Base-by-base conservation (phyloP, 768 basidiomycete species). In the Gautieria morchelliformis region DNA sequence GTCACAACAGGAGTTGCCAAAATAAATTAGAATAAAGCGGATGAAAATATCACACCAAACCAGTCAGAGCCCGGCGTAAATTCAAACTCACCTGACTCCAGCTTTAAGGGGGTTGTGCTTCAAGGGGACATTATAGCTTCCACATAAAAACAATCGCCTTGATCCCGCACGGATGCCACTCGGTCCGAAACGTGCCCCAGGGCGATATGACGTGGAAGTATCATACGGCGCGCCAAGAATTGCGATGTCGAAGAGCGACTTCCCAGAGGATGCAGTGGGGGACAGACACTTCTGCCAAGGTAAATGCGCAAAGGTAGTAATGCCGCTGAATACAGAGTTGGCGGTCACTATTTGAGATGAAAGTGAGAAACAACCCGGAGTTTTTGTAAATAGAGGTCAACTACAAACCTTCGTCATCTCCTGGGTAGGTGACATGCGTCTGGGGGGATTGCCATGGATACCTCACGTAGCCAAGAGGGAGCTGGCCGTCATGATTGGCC, bases 131-230 rank as follows among this genome's bases (percentile, higher is more conserved):
- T 89, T 87, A 69, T 89, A 89, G n/a, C 87, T 85, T 15, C 87
- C 87, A 56, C 84, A 87, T 8, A 87, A 70, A 8, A 85, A 85
- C 63, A 88, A 68, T 24, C 89, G 78, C 59, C 89, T 81, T 11
- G 85, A 87, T 5, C 89, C 89, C 30, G 81, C 80, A 46, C 91
- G 81, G 61, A 93, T 89, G 11, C 87, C 91, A 39, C 85, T 81
- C 50, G 89, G 90, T 7, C 91, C 90, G 60, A 93, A 93, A 14
- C 90, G 80, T 33, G 90, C 91, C 39, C 90, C 90, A 1, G 87
- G 85, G 6, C 89, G 77, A 68, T 88, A 91, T 46, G 85, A 85
- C 6, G 87, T 86, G 0, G 80, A 82, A 22, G 84, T 85, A 56
- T 87, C 83, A 64, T 89, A 88, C 1, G 85, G 86, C 40, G 85